phyloP scores from a whole-genome alignment of 352 stramenopile genomes.

The Hyphochytrium catenoides region DNA sequence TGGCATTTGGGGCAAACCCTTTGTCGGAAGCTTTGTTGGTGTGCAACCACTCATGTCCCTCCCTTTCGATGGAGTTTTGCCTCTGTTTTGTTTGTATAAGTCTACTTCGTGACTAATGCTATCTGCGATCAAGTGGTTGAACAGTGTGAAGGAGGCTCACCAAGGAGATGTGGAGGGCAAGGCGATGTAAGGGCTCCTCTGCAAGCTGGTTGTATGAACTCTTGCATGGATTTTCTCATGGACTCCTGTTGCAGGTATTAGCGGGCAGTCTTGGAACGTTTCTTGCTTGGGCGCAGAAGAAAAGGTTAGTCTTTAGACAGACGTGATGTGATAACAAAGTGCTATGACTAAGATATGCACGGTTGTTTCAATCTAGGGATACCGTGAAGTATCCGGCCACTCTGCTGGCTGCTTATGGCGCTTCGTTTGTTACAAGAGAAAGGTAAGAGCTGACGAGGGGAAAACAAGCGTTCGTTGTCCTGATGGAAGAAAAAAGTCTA shows the following conservation, averaged over 20 bases:
- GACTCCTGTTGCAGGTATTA: conserved; percentile 21
- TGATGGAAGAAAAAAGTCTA: background rate
- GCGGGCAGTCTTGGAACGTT: conserved; percentile 53
- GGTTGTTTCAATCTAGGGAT: background rate
- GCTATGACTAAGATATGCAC: background rate
- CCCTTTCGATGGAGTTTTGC: too few relatives aligned
- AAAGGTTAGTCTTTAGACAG: conserved; percentile 15
- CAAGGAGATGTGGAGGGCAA: conserved; percentile 64
- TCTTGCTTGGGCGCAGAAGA: conserved; percentile 27
- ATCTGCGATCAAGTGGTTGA: conserved; percentile 16
- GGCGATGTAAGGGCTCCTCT: conserved; percentile 43
- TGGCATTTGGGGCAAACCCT: too few relatives aligned
- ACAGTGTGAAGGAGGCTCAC: conserved; percentile 35
- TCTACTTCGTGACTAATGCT: background rate
- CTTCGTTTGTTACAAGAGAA: conserved; percentile 41
- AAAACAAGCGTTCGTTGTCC: too few relatives aligned
- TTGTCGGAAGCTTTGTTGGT: too few relatives aligned
- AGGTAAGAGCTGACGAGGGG: too few relatives aligned
- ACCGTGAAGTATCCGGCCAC: conserved; percentile 17
- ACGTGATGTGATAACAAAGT: background rate
- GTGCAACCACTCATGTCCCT: too few relatives aligned
- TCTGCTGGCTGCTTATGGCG: conserved; percentile 44
- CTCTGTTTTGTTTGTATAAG: background rate
- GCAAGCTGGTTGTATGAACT: too few relatives aligned
- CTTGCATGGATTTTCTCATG: background rate